Conservation (phyloP, 441 rosid species). For the Corymbia calophylla region DNA sequence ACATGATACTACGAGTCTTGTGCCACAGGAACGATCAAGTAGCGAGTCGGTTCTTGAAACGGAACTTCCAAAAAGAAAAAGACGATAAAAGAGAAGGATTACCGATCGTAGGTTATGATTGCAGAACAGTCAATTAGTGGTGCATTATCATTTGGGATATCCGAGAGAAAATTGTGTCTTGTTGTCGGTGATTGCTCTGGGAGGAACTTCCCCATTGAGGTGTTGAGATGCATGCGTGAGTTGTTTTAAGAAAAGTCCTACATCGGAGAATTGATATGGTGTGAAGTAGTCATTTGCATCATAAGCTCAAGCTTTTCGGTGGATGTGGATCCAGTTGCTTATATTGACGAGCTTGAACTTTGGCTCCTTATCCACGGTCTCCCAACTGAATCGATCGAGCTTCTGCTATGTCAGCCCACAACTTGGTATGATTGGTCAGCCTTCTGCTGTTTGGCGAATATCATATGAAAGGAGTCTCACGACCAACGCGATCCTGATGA, state of each 20-base stretch:
- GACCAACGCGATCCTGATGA: not conserved
- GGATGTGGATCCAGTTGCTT: not conserved
- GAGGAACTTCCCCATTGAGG: not conserved
- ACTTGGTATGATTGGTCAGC: not conserved
- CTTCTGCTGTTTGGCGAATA: not conserved
- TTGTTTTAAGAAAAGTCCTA: not conserved
- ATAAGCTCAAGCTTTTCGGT: not conserved
- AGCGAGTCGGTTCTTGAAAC: constrained; percentile 64
- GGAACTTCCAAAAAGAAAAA: constrained; percentile 60
- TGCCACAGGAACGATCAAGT: constrained; percentile 72
- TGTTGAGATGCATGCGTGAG: not conserved
- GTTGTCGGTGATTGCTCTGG: not conserved
- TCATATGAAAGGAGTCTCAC: not conserved
- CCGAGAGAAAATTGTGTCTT: not conserved
- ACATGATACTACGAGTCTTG: constrained; percentile 67
- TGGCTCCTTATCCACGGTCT: not conserved
- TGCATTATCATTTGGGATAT: not conserved
- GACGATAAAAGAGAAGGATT: constrained; percentile 27
- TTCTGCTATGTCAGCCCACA: not conserved
- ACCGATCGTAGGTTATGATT: not conserved
- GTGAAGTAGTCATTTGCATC: not conserved
- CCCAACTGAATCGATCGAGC: not conserved
- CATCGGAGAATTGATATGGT: not conserved
- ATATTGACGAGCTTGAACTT: not conserved
- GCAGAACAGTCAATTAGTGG: not conserved